Conservation (phyloP, 2,329 filamentous ascomycete species). For the Aureobasidium sp. region DNA sequence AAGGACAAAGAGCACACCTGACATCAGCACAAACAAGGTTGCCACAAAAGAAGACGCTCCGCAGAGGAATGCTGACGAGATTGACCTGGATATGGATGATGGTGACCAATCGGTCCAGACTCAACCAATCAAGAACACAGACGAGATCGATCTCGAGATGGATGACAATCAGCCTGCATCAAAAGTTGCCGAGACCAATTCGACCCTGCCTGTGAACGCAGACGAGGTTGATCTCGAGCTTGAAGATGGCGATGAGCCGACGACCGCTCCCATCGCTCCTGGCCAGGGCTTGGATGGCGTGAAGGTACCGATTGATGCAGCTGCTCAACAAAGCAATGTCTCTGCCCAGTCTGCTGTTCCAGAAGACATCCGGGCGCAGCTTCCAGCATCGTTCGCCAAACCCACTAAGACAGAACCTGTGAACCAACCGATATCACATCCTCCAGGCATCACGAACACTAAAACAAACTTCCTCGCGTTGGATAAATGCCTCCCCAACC, state of each 20-base stretch:
- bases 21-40: neutral
- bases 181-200: conserved; percentile 21
- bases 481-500: conserved; percentile 78
- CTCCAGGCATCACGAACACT: conserved; percentile 67
- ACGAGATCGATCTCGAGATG: conserved; percentile 56
- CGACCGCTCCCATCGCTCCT: conserved; percentile 20
- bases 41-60: neutral
- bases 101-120: conserved; percentile 20
- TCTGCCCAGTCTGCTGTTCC: conserved; percentile 38
- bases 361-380: conserved; percentile 60
- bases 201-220: conserved; percentile 25
- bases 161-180: conserved; percentile 27
- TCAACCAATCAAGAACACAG: conserved; percentile 46
- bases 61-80: conserved; percentile 58
- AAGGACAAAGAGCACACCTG: neutral
- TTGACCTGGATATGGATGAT: conserved; percentile 46
- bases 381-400: conserved; percentile 66
- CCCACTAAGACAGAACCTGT: conserved; percentile 25
- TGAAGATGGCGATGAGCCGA: conserved; percentile 21
- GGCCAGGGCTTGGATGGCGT: conserved; percentile 23
- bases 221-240: conserved; percentile 39
- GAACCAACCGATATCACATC: conserved; percentile 56
- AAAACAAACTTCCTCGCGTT: conserved; percentile 79
- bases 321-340: no score
- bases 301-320: conserved; percentile 23